phyloP scores from a whole-genome alignment of 2,329 filamentous ascomycete species.

The Aspergillus uvarum region DNA sequence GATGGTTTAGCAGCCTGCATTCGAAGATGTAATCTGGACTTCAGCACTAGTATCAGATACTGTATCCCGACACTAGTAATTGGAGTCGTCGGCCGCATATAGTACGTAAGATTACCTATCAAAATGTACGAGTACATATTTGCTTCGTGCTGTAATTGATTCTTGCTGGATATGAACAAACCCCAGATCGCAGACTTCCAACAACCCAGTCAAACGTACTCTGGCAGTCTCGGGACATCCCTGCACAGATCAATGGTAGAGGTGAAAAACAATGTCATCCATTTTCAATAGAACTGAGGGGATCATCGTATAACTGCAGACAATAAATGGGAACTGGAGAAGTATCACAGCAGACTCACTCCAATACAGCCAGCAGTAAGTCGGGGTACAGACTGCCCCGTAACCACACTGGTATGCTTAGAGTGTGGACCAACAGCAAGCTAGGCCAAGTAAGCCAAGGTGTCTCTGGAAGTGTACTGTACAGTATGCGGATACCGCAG shows the following conservation, averaged over 20 bases:
- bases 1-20: conserved; percentile 19
- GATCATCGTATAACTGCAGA: not conserved
- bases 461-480: not conserved
- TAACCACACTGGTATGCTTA: not conserved
- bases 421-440: not conserved
- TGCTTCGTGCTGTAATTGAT: no score
- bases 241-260: not conserved
- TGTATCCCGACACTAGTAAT: conserved; percentile 3
- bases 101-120: not conserved
- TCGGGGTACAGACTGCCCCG: not conserved
- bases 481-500: not conserved
- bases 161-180: not conserved
- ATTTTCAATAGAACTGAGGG: not conserved
- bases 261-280: not conserved
- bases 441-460: not conserved
- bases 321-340: not conserved
- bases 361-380: conserved; percentile 2
- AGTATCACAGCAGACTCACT: conserved; percentile 4
- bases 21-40: conserved; percentile 4
- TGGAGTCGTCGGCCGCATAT: not conserved
- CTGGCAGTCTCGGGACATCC: not conserved
- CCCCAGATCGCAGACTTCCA: no score
- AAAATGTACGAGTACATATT: no score
- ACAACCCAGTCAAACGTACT: not conserved
- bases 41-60: conserved; percentile 3